Evolutionary conservation across 306 rosid species (phyloP).

Genomic region (Chamaecrista fasciculata): DNA sequence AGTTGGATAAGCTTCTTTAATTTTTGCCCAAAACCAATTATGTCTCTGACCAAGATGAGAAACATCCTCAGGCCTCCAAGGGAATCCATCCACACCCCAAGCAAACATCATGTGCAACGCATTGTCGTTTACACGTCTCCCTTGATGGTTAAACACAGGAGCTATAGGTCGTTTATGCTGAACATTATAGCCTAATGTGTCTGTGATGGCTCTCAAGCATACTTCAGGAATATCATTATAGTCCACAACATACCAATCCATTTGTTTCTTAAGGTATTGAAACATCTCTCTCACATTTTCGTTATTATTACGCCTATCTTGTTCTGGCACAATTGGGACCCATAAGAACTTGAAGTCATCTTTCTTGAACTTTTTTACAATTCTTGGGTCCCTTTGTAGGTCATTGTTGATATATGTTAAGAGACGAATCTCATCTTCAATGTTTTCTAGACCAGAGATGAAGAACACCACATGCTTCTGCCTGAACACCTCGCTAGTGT

Average conservation of each 20-base stretch:
- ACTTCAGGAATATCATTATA: constrained; percentile 20
- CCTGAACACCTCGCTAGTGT: constrained; percentile 38
- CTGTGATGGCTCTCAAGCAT: constrained; percentile 37
- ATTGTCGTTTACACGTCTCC: constrained; percentile 30
- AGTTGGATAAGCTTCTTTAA: constrained; percentile 29
- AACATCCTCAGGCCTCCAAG: constrained; percentile 39
- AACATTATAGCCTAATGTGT: constrained; percentile 16
- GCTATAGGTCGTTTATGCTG: constrained; percentile 43
- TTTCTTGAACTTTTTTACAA: constrained; percentile 37
- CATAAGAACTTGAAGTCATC: constrained; percentile 43
- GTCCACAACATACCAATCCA: constrained; percentile 45
- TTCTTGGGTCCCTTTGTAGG: constrained; percentile 29
- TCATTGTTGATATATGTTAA: constrained; percentile 26
- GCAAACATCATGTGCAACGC: constrained; percentile 49
- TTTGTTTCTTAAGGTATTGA: constrained; percentile 29
- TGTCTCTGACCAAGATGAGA: constrained; percentile 35
- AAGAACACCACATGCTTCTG: constrained; percentile 36
- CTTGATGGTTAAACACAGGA: constrained; percentile 44
- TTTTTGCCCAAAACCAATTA: constrained; percentile 51
- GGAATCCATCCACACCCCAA: constrained; percentile 48
- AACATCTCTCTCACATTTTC: constrained; percentile 23
- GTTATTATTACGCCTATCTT: background rate
- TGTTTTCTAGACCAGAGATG: constrained; percentile 42
- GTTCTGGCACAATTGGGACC: constrained; percentile 38
- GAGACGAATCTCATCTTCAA: constrained; percentile 41